Evolutionary conservation across 441 rosid species (phyloP).

Genomic region (Brassica balearica): DNA sequence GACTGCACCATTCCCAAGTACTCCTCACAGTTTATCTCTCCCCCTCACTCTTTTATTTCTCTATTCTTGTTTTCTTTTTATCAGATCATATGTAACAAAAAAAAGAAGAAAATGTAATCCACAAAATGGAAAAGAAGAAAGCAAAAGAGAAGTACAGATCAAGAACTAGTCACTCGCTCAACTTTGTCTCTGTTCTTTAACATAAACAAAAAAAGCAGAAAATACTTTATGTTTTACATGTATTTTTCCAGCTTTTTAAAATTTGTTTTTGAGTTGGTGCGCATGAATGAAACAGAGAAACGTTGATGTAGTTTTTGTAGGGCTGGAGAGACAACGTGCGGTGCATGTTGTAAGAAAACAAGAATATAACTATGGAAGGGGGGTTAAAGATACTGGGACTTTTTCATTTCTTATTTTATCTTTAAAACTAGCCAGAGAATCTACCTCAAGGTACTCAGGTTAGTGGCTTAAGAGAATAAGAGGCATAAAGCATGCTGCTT

Average conservation of each 20-base stretch:
- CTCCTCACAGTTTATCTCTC: slow-evolving; percentile 28
- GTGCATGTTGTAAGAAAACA: slow-evolving; percentile 32
- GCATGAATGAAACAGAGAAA: slow-evolving; percentile 36
- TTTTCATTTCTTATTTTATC: slow-evolving; percentile 25
- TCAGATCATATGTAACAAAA: background rate
- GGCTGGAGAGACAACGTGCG: slow-evolving; percentile 43
- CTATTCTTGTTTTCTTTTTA: background rate
- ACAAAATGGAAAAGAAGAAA: slow-evolving; percentile 32
- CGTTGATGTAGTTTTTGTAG: slow-evolving; percentile 36
- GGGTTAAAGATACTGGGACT: slow-evolving; percentile 12
- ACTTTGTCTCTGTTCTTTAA: slow-evolving; percentile 30
- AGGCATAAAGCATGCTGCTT: slow-evolving; percentile 17
- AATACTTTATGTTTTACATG: background rate
- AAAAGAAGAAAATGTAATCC: slow-evolving; percentile 11
- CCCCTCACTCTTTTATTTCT: background rate
- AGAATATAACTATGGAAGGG: background rate
- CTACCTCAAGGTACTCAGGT: slow-evolving; percentile 9
- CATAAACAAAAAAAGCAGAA: slow-evolving; percentile 9
- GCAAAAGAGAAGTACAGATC: slow-evolving; percentile 39
- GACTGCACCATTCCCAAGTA: slow-evolving; percentile 61
- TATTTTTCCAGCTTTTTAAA: background rate
- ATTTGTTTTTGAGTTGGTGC: slow-evolving; percentile 18
- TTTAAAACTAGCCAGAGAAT: background rate
- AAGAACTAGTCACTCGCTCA: background rate
- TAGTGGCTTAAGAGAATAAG: slow-evolving; percentile 1